Base-by-base conservation (phyloP, 129 eudicot genomes). In the Saposhnikovia divaricata region DNA sequence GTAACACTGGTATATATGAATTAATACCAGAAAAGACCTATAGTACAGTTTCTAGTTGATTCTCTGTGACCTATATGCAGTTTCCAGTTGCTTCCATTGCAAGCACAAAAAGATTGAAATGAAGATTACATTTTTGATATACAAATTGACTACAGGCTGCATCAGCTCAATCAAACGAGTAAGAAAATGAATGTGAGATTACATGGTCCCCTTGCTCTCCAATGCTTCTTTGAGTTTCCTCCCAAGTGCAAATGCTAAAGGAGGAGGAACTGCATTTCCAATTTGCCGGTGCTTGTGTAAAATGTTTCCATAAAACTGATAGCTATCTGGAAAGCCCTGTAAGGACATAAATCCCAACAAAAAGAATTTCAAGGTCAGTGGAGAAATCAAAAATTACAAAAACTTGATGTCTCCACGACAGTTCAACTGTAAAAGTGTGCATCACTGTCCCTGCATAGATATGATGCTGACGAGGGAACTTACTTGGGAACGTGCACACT, bases 401-500 rank as follows among this genome's bases (percentile, higher is more conserved):
- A 66, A 34, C 72, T 66, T 31, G 42, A 66, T 34, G 13, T 66
- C 9, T 66, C 9, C 40, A 3, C 1, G 13, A n/a, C 18, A 4
- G 39, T 25, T 65, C 16, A 65, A 65, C 72, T 27, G 39, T 28
- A 31, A 63, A 65, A n/a, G 57, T 55, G 27, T 55, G 31, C n/a
- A 4, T n/a, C 31, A n/a, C 28, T 5, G 66, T 23, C 66, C 13
- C 31, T 9, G 28, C 14, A 57, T 57, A n/a, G 66, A 23, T 57
- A 57, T 57, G 31, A 57, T 57, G 25, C 25, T 40, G n/a, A 18
- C 9, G 12, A 39, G 47, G 2, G 5, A 72, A 50, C 89, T 86
- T 86, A 88, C 95, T 80, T 90, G 95, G 47, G 89, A 85, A 3
- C 95, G 90, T 72, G 95, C 95, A 81, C 90, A 90, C 80, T 88